phyloP scores from a whole-genome alignment of 225 moss, liverwort and hornwort species.

The Asterella californica region DNA sequence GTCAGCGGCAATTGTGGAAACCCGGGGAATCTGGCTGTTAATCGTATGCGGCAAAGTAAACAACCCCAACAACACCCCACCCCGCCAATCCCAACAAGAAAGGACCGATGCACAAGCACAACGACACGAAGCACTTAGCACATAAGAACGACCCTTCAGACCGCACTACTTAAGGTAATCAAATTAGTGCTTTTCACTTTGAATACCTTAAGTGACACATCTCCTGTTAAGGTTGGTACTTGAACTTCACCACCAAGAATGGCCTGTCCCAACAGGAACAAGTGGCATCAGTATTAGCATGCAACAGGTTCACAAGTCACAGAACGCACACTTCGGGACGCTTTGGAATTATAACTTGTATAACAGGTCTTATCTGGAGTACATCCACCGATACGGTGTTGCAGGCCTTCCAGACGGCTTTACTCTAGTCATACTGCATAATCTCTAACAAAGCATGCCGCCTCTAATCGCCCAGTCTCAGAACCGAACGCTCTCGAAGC shows the following conservation, averaged over 20 bases:
- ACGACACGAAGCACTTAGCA: not conserved
- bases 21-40: no score
- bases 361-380: not conserved
- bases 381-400: not conserved
- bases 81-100: no score
- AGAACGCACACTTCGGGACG: not conserved
- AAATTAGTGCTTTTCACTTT: not conserved
- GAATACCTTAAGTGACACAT: conserved; percentile 36
- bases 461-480: not conserved
- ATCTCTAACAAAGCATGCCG: not conserved
- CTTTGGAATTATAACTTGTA: not conserved
- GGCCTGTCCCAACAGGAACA: conserved; percentile 19
- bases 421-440: not conserved
- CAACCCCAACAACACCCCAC: no score
- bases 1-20: no score
- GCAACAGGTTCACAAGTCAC: not conserved
- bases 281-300: not conserved
- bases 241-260: conserved; percentile 48
- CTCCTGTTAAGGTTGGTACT: conserved; percentile 46
- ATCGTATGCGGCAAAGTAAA: no score
- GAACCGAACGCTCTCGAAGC: no score
- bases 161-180: no score
- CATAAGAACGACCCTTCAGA: not conserved
- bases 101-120: not conserved
- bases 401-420: not conserved